Evolutionary conservation across 208 protist genomes (phyloP).

Genomic region (Trypanosoma avium): DNA sequence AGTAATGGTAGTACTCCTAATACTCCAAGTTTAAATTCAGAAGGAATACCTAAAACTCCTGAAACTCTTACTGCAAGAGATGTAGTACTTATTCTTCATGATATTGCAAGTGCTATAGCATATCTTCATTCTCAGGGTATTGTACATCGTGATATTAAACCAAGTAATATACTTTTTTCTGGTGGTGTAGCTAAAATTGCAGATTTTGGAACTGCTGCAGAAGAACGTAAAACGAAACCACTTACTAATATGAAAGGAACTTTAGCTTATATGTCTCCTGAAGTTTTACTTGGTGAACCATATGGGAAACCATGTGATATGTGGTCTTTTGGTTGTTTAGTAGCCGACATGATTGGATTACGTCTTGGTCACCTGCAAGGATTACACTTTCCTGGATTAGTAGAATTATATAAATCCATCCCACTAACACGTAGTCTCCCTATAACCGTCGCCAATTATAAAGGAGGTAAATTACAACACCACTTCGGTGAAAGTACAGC

Average conservation of each 20-base stretch:
- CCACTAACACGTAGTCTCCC: conserved; percentile 43
- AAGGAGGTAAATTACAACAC: conserved; percentile 38
- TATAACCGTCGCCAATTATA: conserved; percentile 50
- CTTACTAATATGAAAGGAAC: conserved; percentile 82
- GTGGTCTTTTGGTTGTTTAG: conserved; percentile 80
- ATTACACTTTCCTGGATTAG: conserved; percentile 63
- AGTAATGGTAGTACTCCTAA: neutral
- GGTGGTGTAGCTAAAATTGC: conserved; percentile 75
- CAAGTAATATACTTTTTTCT: conserved; percentile 76
- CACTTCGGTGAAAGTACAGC: conserved; percentile 29
- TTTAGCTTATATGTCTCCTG: conserved; percentile 81
- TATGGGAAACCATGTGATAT: conserved; percentile 83
- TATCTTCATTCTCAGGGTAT: conserved; percentile 72
- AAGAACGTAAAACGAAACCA: conserved; percentile 37
- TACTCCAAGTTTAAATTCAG: neutral
- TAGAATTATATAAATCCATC: conserved; percentile 63
- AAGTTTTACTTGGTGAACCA: conserved; percentile 79
- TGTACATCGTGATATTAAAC: conserved; percentile 87
- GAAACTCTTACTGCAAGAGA: conserved; percentile 13
- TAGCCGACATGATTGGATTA: conserved; percentile 76
- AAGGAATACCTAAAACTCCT: neutral
- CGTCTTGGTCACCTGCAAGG: conserved; percentile 68
- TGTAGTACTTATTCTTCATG: conserved; percentile 59
- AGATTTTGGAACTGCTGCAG: conserved; percentile 75
- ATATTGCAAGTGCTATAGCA: conserved; percentile 60